Evolutionary conservation across 345 rosid species (phyloP), one percentile per base, ranked within the genome.

Genomic region (Eucalyptus sideroxylon): DNA sequence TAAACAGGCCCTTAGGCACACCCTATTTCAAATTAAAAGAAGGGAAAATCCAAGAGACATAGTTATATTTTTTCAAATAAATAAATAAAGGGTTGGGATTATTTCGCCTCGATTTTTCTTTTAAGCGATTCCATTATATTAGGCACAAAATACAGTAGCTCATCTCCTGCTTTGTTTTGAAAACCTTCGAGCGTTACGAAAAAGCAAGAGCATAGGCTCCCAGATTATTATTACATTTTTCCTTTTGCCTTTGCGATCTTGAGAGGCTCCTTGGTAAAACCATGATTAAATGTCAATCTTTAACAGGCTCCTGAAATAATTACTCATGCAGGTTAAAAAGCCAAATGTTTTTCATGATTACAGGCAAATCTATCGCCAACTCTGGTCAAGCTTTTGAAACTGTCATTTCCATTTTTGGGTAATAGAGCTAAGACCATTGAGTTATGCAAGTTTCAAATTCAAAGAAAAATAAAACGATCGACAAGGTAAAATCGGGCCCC

Each of bases 241-340:
- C 44, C 42, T 77, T 77, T 77, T 11, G 4, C 47, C 16, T 40
- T 21, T 77, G 14, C 7, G 0, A 77, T 77, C 1, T 77, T 7
- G 67, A 50, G 56, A 91, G 92, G 92, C 92, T 93, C 93, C 88
- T 87, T 5, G 16, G 56, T 67, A 88, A 87, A 89, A 62, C 26
- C 90, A 91, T 91, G 89, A 91, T 91, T 91, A 89, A 85, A 89
- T 65, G 47, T 77, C 85, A 77, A 77, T 77, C 85, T 77, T 80
- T 90, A 53, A 27, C 88, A 91, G 92, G 94, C 92, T 91, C 93
- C 93, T 5, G 31, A 9, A 27, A 34, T 67, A 91, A 87, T 90
- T 91, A 91, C 91, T 86, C 89, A 23, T 91, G 56, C 27, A 24
- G 90, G 88, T 91, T 83, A 31, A 90, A 87, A 89, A 86, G 87